Evolutionary conservation across 2,329 filamentous ascomycete species (phyloP), one percentile per base, ranked within the genome.

Genomic region (Aspergillus neoniger): DNA sequence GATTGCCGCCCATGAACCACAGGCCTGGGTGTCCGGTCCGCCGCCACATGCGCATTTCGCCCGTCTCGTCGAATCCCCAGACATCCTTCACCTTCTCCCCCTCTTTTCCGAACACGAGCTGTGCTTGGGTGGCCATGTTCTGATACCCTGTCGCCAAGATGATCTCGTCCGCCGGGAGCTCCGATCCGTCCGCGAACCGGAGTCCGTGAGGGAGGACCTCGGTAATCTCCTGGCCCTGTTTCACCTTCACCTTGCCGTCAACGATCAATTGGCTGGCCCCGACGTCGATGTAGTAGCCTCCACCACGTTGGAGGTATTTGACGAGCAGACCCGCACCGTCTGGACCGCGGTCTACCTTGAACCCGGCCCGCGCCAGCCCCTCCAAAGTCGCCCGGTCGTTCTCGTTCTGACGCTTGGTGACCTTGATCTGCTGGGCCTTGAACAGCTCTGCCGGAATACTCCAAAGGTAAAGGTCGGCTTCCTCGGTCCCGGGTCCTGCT

Each of bases 201-300:
- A 84, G 64, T 0, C 82, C 83, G 1, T 79, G 68, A 0, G 82
- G 77, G 0, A 84, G 75, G 0, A 90, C 78, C 58, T 80, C 75
- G 2, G 75, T 72, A 9, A 90, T 83, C 43, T 87, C 84, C 32
- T 85, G 81, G 0, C 85, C 86, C 55, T 87, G 84, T 70, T 87
- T 88, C 38, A 91, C 78, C 67, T 85, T 85, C 71, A 91, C 84
- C 70, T 85, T 86, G 0, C 87, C 86, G 12, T 88, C 84, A 2
- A 79, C 79, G 60, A 91, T 88, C 23, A 90, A 79, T 67, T 84
- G 74, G 0, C 83, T 85, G 0, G 83, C 85, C 0, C 88, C 88
- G 1, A 89, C 86, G 62, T 91, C 86, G 63, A 90, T 88, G 73
- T 90, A 90, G 69, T 90, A 90, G 0, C 88, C 88, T 0, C 88